A percentile compares a stretch with the other conserved stretches of the same genome.
Evolutionary conservation across 2,329 filamentous ascomycete species (phyloP).

Genomic region (Stemphylium vesicarium): DNA sequence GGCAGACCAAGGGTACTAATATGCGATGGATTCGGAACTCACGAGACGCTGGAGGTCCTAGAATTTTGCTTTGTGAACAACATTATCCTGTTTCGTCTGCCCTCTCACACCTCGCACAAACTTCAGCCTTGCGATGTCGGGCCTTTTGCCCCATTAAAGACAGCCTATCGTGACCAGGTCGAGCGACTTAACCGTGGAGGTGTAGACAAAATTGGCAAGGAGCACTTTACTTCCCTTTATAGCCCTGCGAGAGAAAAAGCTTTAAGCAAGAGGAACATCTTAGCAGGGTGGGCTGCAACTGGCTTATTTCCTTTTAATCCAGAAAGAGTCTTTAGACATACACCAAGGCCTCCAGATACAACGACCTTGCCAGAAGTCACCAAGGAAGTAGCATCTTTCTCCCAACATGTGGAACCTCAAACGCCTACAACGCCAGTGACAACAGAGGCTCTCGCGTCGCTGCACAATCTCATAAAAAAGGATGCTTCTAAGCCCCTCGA

Average conservation of each 20-base stretch:
- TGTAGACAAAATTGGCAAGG: slow-evolving; percentile 16
- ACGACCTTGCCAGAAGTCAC: too few species aligned
- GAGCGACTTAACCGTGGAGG: slow-evolving; percentile 16
- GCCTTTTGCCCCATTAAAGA: neutral
- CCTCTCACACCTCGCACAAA: too few species aligned
- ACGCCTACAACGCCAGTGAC: slow-evolving; percentile 31
- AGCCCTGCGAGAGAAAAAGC: slow-evolving; percentile 28
- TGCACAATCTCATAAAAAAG: slow-evolving; percentile 23
- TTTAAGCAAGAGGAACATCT: slow-evolving; percentile 39
- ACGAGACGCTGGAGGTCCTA: slow-evolving; percentile 45
- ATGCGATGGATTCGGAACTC: slow-evolving; percentile 33
- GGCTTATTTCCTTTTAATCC: slow-evolving; percentile 41
- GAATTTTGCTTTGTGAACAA: slow-evolving; percentile 44
- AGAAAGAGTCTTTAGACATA: slow-evolving; percentile 37
- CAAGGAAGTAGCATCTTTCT: too few species aligned
- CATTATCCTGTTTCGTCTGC: slow-evolving; percentile 16
- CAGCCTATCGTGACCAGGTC: slow-evolving; percentile 2
- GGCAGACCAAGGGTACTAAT: neutral
- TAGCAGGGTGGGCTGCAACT: slow-evolving; percentile 29
- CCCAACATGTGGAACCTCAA: slow-evolving; percentile 4
- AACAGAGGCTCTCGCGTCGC: slow-evolving; percentile 21
- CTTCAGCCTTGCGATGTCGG: too few species aligned
- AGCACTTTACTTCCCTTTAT: slow-evolving; percentile 29
- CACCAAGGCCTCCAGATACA: slow-evolving; percentile 21
- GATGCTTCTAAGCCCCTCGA: too few species aligned